Evolutionary conservation across 331 rosid species (phyloP).

Genomic region (Prunus yedoensis): DNA sequence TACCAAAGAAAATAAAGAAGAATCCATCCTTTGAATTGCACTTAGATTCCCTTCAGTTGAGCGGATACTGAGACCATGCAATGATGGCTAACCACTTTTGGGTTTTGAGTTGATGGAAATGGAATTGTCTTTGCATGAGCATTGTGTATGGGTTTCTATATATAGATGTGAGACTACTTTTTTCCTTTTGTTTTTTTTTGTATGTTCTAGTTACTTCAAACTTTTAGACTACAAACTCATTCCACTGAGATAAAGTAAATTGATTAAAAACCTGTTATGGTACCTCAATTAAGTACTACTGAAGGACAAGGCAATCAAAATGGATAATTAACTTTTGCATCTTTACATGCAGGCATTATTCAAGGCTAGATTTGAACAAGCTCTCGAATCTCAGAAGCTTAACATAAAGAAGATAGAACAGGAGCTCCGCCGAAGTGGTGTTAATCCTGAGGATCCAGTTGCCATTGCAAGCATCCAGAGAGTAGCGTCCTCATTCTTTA

Average conservation of each 20-base stretch:
- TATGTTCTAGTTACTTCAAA: slow-evolving; percentile 7
- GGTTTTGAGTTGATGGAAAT: neutral
- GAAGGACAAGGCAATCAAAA: neutral
- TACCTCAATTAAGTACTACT: neutral
- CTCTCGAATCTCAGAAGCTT: slow-evolving; percentile 94
- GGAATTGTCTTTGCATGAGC: slow-evolving; percentile 6
- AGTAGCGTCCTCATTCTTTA: slow-evolving; percentile 94
- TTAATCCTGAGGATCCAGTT: slow-evolving; percentile 95
- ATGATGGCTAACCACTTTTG: neutral
- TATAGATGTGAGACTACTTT: neutral
- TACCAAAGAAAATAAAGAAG: neutral
- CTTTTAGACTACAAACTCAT: neutral
- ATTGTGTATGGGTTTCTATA: slow-evolving; percentile 7
- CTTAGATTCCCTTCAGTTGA: neutral
- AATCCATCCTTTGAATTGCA: neutral
- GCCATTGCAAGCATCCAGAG: slow-evolving; percentile 96
- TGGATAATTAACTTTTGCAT: slow-evolving; percentile 5
- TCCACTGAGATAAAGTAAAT: neutral
- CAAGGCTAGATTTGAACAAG: slow-evolving; percentile 99
- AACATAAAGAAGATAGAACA: slow-evolving; percentile 93
- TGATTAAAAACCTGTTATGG: neutral
- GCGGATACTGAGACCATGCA: neutral
- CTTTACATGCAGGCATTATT: slow-evolving; percentile 72
- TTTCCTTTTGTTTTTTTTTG: neutral
- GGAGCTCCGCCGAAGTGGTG: slow-evolving; percentile 85